These are phyloP conservation scores for Mycena belliarum DNA, from an alignment of 768 basidiomycete species.

Conservation along the genomic window DNA sequence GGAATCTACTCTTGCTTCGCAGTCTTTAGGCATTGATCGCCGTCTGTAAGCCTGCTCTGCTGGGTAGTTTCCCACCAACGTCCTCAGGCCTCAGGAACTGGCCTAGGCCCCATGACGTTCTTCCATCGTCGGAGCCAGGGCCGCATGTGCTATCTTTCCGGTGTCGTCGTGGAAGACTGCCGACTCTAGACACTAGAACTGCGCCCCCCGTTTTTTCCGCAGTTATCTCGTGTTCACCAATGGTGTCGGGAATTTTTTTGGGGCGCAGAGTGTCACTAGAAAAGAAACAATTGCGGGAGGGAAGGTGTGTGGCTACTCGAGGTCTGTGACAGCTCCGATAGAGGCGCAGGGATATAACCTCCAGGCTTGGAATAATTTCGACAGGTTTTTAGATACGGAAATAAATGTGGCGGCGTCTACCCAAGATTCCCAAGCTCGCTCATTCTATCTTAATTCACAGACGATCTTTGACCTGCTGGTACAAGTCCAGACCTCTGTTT, in stretches of 20 bases:
- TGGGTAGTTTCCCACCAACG: not conserved
- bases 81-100: not conserved
- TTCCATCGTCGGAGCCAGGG: slow-evolving; percentile 11
- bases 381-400: not conserved
- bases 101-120: slow-evolving; percentile 4
- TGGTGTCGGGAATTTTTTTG: not conserved
- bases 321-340: not conserved
- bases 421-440: not conserved
- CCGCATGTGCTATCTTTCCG: slow-evolving; percentile 14
- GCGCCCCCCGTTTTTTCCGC: slow-evolving; percentile 9
- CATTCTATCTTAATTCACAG: not conserved
- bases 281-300: not conserved
- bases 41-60: slow-evolving; percentile 6
- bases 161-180: slow-evolving; percentile 13
- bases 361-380: not conserved
- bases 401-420: slow-evolving; percentile 4
- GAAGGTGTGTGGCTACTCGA: not conserved
- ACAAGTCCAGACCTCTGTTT: slow-evolving; percentile 10
- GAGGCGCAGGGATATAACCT: not conserved
- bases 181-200: not conserved
- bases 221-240: slow-evolving; percentile 7
- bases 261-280: not conserved
- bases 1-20: slow-evolving; percentile 6
- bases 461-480: too few species aligned
- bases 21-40: slow-evolving; percentile 9